phyloP scores from a whole-genome alignment of 441 rosid species.

The Gossypium schwendimanii region DNA sequence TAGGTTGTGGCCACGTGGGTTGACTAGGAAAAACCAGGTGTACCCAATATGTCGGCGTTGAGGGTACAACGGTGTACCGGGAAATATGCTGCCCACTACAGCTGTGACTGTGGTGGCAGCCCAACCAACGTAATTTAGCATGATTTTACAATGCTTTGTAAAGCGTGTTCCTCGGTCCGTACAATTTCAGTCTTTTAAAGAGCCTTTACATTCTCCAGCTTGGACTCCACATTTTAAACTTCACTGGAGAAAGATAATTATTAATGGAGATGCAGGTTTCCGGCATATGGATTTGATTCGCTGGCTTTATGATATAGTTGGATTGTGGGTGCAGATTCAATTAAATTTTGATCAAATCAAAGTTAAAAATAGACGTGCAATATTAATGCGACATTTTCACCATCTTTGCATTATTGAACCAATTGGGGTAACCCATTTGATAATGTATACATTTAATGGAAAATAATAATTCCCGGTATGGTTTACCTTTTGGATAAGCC shows the following conservation, averaged over 20 bases:
- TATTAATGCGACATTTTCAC: too few relatives aligned
- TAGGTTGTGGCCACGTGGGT: not conserved
- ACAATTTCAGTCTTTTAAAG: not conserved
- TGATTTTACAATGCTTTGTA: conserved; percentile 17
- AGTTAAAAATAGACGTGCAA: too few relatives aligned
- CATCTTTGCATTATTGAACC: too few relatives aligned
- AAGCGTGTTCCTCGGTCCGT: conserved; percentile 29
- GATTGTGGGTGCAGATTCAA: too few relatives aligned
- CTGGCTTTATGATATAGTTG: too few relatives aligned
- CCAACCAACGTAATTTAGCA: not conserved
- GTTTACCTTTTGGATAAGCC: too few relatives aligned
- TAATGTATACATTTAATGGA: too few relatives aligned
- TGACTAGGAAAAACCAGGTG: not conserved
- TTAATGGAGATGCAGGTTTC: not conserved
- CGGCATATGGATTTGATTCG: not conserved
- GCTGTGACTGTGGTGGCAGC: conserved; percentile 1
- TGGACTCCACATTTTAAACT: conserved; percentile 8
- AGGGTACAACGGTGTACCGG: not conserved
- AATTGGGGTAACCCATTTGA: too few relatives aligned
- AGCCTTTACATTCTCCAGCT: conserved; percentile 8
- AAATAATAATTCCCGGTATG: too few relatives aligned
- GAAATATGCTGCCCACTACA: conserved; percentile 21
- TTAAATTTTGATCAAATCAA: too few relatives aligned
- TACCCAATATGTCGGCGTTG: not conserved
- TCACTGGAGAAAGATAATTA: not conserved